Evolutionary conservation across 352 stramenopile species (phyloP), one percentile per base, ranked within the genome.

Genomic region (Thalassiosira exigua): DNA sequence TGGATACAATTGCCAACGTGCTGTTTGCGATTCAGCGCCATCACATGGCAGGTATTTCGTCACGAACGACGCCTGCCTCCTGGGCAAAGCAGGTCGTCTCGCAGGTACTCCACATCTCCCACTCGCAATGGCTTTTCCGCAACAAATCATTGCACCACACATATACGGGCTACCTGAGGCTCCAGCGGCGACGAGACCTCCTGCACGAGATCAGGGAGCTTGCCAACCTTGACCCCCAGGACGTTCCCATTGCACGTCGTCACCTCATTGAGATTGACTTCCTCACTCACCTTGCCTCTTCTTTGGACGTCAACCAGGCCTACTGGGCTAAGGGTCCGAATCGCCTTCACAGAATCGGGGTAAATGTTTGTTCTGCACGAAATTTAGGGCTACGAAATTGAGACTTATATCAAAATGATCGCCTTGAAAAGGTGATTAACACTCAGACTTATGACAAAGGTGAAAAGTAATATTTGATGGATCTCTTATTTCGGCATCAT

Each of bases 71-170:
- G 5, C 4, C 7, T 17, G 54, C 27, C 24, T 48, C 54, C 19
- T 76, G 68, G 68, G 17, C 48, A 1, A 53, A 54, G 26, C 0
- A 5, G 1, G 22, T 76, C 2, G 46, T 69, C 3, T 44, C 14
- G n/a, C 42, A 60, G 29, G 11, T 76, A 2, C 32, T 76, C 1
- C n/a, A 60, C 4, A 69, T 69, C 1, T 30, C 56, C 3, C 68
- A 76, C 9, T 62, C 68, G 19, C 68, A 76, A 53, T 76, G 68
- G 68, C n/a, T 69, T 0, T 69, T 44, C 46, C 29, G 68, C 0
- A 69, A 61, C 33, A 11, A 61, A 0, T 56, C 42, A 0, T 51
- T 69, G 0, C 58, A 77, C 32, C 3, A 77, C 17, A n/a, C 3
- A 1, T 17, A 9, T n/a, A 26, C 11, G 0, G 68, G 68, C 0